These are phyloP conservation scores for Clarireedia paspali DNA, from an alignment of 2,329 filamentous ascomycete genomes.

Conservation along the genomic window DNA sequence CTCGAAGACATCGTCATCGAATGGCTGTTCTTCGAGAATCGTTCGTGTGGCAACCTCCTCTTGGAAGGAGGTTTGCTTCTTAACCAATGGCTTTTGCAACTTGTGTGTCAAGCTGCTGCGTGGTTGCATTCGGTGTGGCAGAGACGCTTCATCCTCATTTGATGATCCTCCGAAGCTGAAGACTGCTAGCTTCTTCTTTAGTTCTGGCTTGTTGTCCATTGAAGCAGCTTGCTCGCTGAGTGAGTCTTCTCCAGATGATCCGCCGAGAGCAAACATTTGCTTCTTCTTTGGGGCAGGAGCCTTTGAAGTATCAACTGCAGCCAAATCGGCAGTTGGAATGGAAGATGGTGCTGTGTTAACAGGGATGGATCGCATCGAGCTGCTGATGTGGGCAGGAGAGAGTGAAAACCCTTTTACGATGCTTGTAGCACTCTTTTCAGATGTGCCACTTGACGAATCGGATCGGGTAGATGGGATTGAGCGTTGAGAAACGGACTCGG, in stretches of 20 bases:
- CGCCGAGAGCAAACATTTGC: conserved; percentile 44
- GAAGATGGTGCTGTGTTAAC: conserved; percentile 30
- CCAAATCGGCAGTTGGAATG: conserved; percentile 45
- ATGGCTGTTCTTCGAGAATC: conserved; percentile 48
- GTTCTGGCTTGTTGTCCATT: conserved; percentile 19
- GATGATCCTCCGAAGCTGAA: conserved; percentile 76
- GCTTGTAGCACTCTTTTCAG: conserved; percentile 41
- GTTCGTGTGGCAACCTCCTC: conserved; percentile 64
- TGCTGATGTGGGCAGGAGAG: conserved; percentile 65
- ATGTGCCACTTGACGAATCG: conserved; percentile 26
- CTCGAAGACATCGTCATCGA: conserved; percentile 49
- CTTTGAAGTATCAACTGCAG: conserved; percentile 38
- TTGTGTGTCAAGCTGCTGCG: conserved; percentile 48
- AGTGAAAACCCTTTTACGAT: conserved; percentile 88
- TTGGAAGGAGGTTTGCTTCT: conserved; percentile 78
- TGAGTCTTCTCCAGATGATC: conserved; percentile 31
- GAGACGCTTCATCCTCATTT: conserved; percentile 74
- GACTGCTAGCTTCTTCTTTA: conserved; percentile 48
- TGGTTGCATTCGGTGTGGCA: conserved; percentile 39
- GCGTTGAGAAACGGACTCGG: conserved; percentile 24
- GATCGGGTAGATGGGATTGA: conserved; percentile 33
- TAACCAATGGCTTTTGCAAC: conserved; percentile 39
- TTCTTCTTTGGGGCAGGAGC: conserved; percentile 59
- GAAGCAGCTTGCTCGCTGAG: conserved; percentile 27
- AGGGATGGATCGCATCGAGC: conserved; percentile 50